Evolutionary conservation across 306 rosid species (phyloP), one percentile per base, ranked within the genome.

Genomic region (Neltuma alba): DNA sequence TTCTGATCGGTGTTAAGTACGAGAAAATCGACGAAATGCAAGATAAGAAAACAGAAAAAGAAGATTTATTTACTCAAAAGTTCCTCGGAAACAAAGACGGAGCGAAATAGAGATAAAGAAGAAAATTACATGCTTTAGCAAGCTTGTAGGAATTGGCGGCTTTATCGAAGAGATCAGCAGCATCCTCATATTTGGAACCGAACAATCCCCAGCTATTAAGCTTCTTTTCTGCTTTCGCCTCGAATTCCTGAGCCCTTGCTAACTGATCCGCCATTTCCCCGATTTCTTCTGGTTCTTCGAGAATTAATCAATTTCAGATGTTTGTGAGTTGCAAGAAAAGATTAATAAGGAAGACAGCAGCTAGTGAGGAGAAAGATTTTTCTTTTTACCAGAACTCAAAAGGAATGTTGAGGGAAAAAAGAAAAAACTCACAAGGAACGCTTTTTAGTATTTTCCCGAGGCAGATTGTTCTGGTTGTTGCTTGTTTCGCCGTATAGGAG

Each of bases 121-220:
- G 30, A 6, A 47, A 14, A 6, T 60, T 86, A 95, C 99, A 96
- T 78, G 94, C 82, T 90, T 91, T 96, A 48, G 91, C 91, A 73
- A 96, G 98, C 81, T 93, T 96, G 83, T 44, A 96, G 30, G 86
- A 87, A 86, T 96, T 93, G 38, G 97, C 97, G 33, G 99, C 89
- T 85, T 90, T 93, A 36, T 91, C 99, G 74, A 80, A 96, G 82
- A 96, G 96, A 67, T 96, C 98, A 45, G 98, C 86, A 38, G 99
- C 99, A 63, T 93, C 97, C 50, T 91, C 98, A 64, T 74, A 82
- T 84, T 96, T 96, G 83, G 98, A 91, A 74, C 96, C 80, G 58
- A 96, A 91, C 74, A 96, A 83, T 36, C 94, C 96, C 99, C 99
- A 96, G 33, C 98, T 72, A 58, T 13, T 52, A 31, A 96, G 91